Conservation (phyloP, 73 alveolate genomes). For the Stentor roeselii region DNA sequence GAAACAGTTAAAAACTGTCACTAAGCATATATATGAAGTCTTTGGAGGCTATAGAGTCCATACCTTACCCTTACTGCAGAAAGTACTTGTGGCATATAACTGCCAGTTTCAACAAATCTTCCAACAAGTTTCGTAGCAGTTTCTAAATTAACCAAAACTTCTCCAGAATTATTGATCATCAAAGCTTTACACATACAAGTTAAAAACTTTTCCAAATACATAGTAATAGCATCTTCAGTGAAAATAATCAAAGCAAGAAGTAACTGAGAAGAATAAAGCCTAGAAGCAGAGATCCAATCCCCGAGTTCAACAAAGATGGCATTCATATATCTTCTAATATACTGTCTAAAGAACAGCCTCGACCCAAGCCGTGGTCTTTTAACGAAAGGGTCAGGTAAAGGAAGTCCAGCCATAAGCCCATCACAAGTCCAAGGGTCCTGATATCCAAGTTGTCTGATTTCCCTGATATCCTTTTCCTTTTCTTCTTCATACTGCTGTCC, state of each 20-base stretch:
- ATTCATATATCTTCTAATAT: conserved; percentile 86
- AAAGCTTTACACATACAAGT: conserved; percentile 12
- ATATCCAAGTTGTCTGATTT: conserved; percentile 85
- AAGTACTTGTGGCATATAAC: conserved; percentile 22
- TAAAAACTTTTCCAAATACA: conserved; percentile 14
- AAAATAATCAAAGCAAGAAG: neutral
- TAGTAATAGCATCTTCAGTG: conserved; percentile 16
- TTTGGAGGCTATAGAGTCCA: conserved; percentile 14
- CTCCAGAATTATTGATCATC: neutral
- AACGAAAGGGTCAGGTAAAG: conserved; percentile 85
- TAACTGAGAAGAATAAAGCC: conserved; percentile 18
- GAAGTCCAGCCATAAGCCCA: conserved; percentile 64
- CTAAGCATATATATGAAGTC: conserved; percentile 23
- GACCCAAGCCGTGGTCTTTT: conserved; percentile 94
- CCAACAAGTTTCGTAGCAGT: conserved; percentile 16
- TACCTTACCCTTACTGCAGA: conserved; percentile 27
- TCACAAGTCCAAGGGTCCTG: conserved; percentile 90
- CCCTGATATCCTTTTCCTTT: conserved; percentile 92
- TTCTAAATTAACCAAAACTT: neutral
- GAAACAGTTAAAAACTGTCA: conserved; percentile 26
- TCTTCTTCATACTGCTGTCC: conserved; percentile 94
- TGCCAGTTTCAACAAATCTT: conserved; percentile 14
- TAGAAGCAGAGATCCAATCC: conserved; percentile 54
- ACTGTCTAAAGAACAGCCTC: conserved; percentile 76
- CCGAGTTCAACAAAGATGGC: conserved; percentile 89